Evolutionary conservation across 1,284 basidiomycete species (phyloP).

Genomic region (Cryptococcus sp.): DNA sequence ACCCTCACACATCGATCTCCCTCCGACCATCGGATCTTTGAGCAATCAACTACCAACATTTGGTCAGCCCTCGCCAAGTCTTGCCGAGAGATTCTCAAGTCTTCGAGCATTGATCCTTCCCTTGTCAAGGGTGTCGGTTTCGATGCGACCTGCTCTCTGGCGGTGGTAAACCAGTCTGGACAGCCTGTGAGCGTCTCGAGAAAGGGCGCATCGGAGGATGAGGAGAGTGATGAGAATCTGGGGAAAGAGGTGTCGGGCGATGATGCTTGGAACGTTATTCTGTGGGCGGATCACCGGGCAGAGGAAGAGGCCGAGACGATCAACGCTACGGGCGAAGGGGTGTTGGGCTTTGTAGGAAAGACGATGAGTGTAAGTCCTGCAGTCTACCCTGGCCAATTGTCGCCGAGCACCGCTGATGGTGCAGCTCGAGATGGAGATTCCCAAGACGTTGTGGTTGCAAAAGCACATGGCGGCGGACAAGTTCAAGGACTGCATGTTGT

Average conservation of each 20-base stretch:
- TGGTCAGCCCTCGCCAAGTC: constrained; percentile 73
- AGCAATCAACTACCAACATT: constrained; percentile 68
- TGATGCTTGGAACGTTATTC: constrained; percentile 75
- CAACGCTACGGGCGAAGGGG: constrained; percentile 75
- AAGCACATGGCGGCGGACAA: constrained; percentile 67
- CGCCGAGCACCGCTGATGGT: constrained; percentile 9
- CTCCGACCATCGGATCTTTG: constrained; percentile 85
- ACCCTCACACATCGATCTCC: constrained; percentile 81
- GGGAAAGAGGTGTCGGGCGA: constrained; percentile 53
- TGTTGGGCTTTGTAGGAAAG: constrained; percentile 91
- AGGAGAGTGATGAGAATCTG: constrained; percentile 30
- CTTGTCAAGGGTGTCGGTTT: constrained; percentile 86
- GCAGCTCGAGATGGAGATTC: constrained; percentile 93
- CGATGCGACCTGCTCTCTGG: constrained; percentile 94
- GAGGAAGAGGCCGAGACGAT: constrained; percentile 85
- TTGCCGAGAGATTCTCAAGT: constrained; percentile 61
- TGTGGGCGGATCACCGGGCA: constrained; percentile 88
- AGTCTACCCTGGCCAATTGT: not conserved
- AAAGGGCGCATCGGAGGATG: constrained; percentile 15
- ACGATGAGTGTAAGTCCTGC: constrained; percentile 79
- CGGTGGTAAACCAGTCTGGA: constrained; percentile 72
- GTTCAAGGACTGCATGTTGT: constrained; percentile 87
- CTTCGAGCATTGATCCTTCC: constrained; percentile 57
- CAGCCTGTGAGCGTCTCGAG: constrained; percentile 74
- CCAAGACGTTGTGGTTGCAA: constrained; percentile 95